Conservation (phyloP, 345 rosid genomes). For the Linum usitatissimum region DNA sequence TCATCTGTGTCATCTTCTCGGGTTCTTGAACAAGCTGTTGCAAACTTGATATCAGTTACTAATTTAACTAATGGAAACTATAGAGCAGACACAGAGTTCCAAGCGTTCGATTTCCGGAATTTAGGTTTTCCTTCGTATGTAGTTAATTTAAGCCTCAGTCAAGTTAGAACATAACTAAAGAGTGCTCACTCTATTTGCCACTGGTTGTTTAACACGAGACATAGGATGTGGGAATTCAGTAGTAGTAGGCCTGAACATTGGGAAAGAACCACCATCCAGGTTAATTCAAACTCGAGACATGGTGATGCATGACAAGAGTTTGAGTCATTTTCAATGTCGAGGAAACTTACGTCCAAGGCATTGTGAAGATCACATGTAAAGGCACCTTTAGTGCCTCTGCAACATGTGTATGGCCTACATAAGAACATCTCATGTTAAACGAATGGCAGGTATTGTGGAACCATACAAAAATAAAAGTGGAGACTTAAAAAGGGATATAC, state of each 20-base stretch:
- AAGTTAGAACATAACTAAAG: neutral
- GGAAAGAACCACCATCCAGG: constrained; percentile 10
- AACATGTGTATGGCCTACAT: constrained; percentile 46
- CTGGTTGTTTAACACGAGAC: constrained; percentile 41
- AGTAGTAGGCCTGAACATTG: constrained; percentile 34
- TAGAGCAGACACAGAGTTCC: no score
- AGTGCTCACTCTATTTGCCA: constrained; percentile 36
- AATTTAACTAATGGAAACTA: neutral
- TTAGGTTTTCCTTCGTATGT: no score
- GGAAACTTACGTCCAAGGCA: constrained; percentile 55
- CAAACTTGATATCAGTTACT: constrained; percentile 4
- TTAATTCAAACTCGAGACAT: neutral
- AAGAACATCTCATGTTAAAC: constrained; percentile 4
- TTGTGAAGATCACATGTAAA: constrained; percentile 43
- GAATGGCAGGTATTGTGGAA: neutral
- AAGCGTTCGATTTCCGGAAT: no score
- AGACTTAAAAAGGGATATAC: neutral
- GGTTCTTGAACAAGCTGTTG: constrained; percentile 58
- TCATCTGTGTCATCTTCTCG: constrained; percentile 46
- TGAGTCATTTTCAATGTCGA: neutral
- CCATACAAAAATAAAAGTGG: neutral
- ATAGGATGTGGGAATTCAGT: constrained; percentile 51
- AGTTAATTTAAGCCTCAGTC: neutral
- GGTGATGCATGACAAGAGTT: neutral
- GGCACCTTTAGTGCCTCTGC: constrained; percentile 40